phyloP scores from a whole-genome alignment of 1,284 basidiomycete genomes.

The Cutaneotrichosporon sp. region DNA sequence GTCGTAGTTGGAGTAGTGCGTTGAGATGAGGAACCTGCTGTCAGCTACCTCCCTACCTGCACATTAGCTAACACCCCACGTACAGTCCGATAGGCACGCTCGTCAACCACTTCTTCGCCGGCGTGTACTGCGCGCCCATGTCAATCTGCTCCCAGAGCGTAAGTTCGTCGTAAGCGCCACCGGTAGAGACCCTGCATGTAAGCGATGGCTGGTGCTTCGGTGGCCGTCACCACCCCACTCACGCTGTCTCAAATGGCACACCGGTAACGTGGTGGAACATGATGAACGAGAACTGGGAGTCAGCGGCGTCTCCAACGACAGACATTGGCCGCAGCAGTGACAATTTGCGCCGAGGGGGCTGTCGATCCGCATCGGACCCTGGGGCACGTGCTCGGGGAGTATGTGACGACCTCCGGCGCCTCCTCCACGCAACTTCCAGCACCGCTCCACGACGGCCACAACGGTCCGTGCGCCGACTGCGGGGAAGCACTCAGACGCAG shows the following conservation, averaged over 20 bases:
- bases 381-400: no score
- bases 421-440: no score
- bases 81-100: slow-evolving; percentile 85
- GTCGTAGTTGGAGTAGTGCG: slow-evolving; percentile 95
- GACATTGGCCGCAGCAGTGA: no score
- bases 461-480: no score
- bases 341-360: no score
- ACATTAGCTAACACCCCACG: slow-evolving; percentile 47
- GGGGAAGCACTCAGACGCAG: no score
- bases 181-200: slow-evolving; percentile 52
- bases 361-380: no score
- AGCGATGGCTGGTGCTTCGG: no score
- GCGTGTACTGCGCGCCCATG: slow-evolving; percentile 95
- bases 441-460: no score
- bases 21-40: slow-evolving; percentile 85
- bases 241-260: slow-evolving; percentile 79
- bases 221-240: no score
- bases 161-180: slow-evolving; percentile 93
- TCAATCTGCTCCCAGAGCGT: slow-evolving; percentile 99
- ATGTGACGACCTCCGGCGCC: no score
- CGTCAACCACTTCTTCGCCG: slow-evolving; percentile 95
- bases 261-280: slow-evolving; percentile 99
- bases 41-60: not conserved
- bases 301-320: no score
- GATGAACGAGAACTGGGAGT: slow-evolving; percentile 75